Base-by-base conservation (phyloP, 495 filamentous ascomycete species). In the Cenococcum geophilum region DNA sequence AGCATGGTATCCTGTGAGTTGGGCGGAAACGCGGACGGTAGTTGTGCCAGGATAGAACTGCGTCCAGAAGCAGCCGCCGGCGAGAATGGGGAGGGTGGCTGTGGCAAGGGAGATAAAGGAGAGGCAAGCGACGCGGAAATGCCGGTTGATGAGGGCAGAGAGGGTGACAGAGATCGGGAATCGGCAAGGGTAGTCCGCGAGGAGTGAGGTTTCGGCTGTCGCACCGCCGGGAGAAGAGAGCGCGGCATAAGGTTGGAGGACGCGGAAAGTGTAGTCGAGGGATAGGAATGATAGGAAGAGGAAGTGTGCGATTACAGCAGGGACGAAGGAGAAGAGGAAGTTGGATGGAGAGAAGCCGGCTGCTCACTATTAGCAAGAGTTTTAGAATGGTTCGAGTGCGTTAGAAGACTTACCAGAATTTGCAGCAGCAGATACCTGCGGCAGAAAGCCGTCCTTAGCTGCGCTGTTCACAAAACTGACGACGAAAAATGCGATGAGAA, bases 321-420 rank as follows among this genome's bases (percentile, higher is more conserved):
- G 91, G 55, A 96, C 63, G 71, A 96, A 93, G 71, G 83, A 86
- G 77, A 89, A 96, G 54, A 95, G 74, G 76, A 96, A 96, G 73
- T 95, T 87, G 50, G 91, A 88, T 1, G 89, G 75, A 5, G 89
- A 93, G 70, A 92, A 96, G 36, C 86, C 89, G 36, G 75, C 76
- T 0, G 74, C 5, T 59, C 20, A 48, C 18, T 8, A 36, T 16
- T 18, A 11, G 16, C 32, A 6, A 23, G 6, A 59, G n/a, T n/a
- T 16, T 1, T 50, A 4, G 22, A 20, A 12, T 52, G 11, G 43
- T 37, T 21, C 6, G 22, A 18, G 22, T 45, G 2, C 2, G 40
- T 16, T 16, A 45, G 20, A 20, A n/a, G 20, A 56, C 56, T 59
- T 59, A 59, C 56, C 54, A 56, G 34, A 66, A 12, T 78, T 80